A percentile compares a stretch with the other conserved stretches of the same genome.
These are phyloP conservation scores for Manihot esculenta DNA, from an alignment of 441 rosid species.

Conservation along the genomic window DNA sequence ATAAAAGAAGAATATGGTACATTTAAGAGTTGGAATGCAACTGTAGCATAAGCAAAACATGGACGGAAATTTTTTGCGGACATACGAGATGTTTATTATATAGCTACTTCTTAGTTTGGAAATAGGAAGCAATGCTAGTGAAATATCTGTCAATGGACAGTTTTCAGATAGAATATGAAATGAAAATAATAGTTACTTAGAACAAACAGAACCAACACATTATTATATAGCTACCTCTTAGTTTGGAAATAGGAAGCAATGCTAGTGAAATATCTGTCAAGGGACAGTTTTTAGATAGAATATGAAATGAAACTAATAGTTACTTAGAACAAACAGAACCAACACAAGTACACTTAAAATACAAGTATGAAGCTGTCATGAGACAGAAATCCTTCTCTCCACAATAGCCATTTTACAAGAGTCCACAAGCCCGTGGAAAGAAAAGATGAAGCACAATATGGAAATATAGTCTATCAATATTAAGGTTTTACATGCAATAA, in stretches of 20 bases:
- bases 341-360: not conserved
- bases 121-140: not conserved
- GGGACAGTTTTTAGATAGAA: no score
- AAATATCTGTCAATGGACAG: not conserved
- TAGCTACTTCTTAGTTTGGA: not conserved
- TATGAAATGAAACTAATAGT: not conserved
- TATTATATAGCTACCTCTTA: not conserved
- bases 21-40: not conserved
- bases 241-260: not conserved
- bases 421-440: not conserved
- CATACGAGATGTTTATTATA: not conserved
- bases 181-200: not conserved
- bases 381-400: not conserved
- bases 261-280: no score
- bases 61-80: not conserved
- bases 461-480: not conserved
- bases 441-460: not conserved
- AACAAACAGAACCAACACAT: no score
- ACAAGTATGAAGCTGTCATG: not conserved
- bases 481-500: not conserved
- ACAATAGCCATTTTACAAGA: not conserved
- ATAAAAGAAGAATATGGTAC: not conserved
- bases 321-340: not conserved
- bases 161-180: not conserved
- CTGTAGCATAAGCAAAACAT: not conserved